A percentile compares a stretch with the other conserved stretches of the same genome.
Evolutionary conservation across 441 rosid species (phyloP).

Genomic region (Gossypium armourianum): DNA sequence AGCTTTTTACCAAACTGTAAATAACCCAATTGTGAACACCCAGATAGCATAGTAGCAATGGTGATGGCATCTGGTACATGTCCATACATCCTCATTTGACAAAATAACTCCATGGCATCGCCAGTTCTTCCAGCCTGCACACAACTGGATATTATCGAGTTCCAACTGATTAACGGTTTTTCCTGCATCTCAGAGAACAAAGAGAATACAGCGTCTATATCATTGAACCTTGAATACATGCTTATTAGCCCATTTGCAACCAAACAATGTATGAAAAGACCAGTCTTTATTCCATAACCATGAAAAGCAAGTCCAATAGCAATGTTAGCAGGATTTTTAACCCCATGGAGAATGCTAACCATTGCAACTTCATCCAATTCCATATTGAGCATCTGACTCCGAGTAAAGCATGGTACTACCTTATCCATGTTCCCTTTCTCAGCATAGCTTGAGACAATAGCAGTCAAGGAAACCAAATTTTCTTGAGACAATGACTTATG

Average conservation of each 20-base stretch:
- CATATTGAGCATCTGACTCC: constrained; percentile 37
- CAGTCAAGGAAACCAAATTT: constrained; percentile 52
- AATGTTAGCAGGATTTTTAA: constrained; percentile 27
- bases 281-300: constrained; percentile 45
- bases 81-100: constrained; percentile 45
- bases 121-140: constrained; percentile 48
- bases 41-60: constrained; percentile 47
- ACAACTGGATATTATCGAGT: constrained; percentile 66
- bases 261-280: constrained; percentile 36
- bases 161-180: constrained; percentile 57
- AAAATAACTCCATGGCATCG: constrained; percentile 39
- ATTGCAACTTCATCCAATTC: constrained; percentile 60
- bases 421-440: constrained; percentile 40
- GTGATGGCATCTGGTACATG: constrained; percentile 48
- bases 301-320: constrained; percentile 48
- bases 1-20: constrained; percentile 50
- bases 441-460: constrained; percentile 54
- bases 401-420: constrained; percentile 34
- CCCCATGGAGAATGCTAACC: constrained; percentile 55
- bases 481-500: constrained; percentile 29
- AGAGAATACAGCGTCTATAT: constrained; percentile 36
- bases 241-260: constrained; percentile 60
- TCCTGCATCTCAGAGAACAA: constrained; percentile 44
- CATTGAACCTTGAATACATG: constrained; percentile 50
- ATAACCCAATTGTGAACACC: constrained; percentile 57